A percentile compares a stretch with the other conserved stretches of the same genome.
Conservation (phyloP, 2,329 filamentous ascomycete species). For the Westerdykella aurantiaca region DNA sequence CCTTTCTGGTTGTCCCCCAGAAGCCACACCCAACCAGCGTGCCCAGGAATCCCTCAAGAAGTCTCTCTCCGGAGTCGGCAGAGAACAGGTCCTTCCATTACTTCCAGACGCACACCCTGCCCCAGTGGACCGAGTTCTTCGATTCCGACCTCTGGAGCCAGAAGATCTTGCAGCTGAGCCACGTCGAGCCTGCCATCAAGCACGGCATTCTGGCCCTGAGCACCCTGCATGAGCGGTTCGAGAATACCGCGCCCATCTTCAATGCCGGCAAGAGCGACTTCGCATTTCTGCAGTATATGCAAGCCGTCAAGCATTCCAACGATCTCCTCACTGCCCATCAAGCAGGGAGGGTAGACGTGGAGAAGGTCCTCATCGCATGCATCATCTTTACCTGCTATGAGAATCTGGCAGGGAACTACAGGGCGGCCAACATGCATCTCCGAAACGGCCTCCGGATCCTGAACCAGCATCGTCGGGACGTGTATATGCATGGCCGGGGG, state of each 20-base stretch:
- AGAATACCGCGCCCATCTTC: conserved; percentile 11
- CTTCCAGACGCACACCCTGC: conserved; percentile 23
- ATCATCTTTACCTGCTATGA: conserved; percentile 31
- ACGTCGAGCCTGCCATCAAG: conserved; percentile 25
- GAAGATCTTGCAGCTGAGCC: conserved; percentile 22
- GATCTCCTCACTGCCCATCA: conserved; percentile 18
- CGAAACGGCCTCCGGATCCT: conserved; percentile 23
- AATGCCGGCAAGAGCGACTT: conserved; percentile 15
- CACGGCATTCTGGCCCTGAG: conserved; percentile 26
- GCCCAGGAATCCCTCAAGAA: conserved; percentile 14
- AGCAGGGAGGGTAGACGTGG: conserved; percentile 15
- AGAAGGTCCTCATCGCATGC: conserved; percentile 25
- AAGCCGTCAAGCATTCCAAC: conserved; percentile 26
- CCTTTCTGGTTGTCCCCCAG: conserved; percentile 24
- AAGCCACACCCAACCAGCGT: conserved; percentile 8
- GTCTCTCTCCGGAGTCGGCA: conserved; percentile 16
- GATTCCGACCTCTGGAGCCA: conserved; percentile 29
- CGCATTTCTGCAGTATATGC: conserved; percentile 26
- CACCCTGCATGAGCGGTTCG: conserved; percentile 25
- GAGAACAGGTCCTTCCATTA: conserved; percentile 26
- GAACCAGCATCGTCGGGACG: conserved; percentile 13
- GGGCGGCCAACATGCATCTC: conserved; percentile 25
- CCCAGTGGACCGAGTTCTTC: conserved; percentile 29
- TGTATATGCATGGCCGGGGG: not conserved
- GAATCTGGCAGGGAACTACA: conserved; percentile 26